These are phyloP conservation scores for Megacollybia platyphylla DNA, from an alignment of 1,284 basidiomycete genomes.

Conservation along the genomic window DNA sequence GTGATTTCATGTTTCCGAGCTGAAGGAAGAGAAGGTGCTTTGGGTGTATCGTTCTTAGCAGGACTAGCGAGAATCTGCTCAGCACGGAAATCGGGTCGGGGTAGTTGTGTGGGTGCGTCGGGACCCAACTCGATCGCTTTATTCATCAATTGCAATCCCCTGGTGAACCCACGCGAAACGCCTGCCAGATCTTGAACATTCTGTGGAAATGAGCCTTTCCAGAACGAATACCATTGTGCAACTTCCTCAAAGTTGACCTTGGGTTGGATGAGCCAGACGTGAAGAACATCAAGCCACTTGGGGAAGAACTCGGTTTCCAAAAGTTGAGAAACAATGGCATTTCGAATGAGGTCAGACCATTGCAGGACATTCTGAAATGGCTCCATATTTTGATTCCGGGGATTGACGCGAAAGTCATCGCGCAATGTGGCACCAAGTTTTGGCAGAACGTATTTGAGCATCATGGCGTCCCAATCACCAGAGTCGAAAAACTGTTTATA, in stretches of 20 bases:
- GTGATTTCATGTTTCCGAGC: slow-evolving; percentile 67
- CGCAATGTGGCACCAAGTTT: slow-evolving; percentile 75
- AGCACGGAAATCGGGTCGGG: slow-evolving; percentile 46
- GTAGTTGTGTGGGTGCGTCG: slow-evolving; percentile 53
- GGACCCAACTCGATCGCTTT: slow-evolving; percentile 77
- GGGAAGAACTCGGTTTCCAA: slow-evolving; percentile 90
- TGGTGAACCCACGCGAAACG: slow-evolving; percentile 69
- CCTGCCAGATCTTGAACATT: slow-evolving; percentile 50
- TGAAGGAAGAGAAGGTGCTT: slow-evolving; percentile 21
- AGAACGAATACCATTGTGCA: slow-evolving; percentile 82
- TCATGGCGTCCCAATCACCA: slow-evolving; percentile 82
- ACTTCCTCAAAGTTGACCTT: slow-evolving; percentile 81
- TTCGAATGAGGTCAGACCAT: slow-evolving; percentile 68
- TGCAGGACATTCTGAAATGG: slow-evolving; percentile 67
- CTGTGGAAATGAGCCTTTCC: slow-evolving; percentile 74
- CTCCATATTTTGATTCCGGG: slow-evolving; percentile 78
- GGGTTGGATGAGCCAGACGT: slow-evolving; percentile 83
- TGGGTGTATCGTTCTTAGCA: slow-evolving; percentile 9
- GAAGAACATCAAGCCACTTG: slow-evolving; percentile 88
- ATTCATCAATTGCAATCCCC: slow-evolving; percentile 86
- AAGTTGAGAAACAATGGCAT: slow-evolving; percentile 69
- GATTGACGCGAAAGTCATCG: slow-evolving; percentile 79
- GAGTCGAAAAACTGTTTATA: slow-evolving; percentile 51
- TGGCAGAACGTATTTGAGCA: slow-evolving; percentile 85
- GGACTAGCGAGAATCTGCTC: slow-evolving; percentile 19